Evolutionary conservation across 768 basidiomycete genomes (phyloP).

Genomic region (Lactifluus piperatus): DNA sequence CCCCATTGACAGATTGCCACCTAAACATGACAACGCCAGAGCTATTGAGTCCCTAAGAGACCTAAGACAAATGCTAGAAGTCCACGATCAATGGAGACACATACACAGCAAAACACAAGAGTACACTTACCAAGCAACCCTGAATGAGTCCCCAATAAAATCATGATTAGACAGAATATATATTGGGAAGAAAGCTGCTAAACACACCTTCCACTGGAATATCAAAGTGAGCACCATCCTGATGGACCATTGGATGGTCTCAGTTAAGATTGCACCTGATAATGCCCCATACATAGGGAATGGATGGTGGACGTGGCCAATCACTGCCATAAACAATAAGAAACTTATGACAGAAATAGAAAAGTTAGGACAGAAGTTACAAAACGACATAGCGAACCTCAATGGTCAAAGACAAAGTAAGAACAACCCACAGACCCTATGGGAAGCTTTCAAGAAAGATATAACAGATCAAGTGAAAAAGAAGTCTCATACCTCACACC

Average conservation of each 20-base stretch:
- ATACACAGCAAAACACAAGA: not conserved
- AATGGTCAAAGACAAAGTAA: accelerated
- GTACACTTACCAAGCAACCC: not conserved
- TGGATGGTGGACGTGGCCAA: not conserved
- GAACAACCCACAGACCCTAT: not conserved
- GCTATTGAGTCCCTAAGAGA: not conserved
- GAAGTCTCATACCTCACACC: too few relatives aligned
- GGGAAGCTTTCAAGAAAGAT: not conserved
- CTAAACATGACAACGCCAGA: accelerated
- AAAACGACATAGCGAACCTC: not conserved
- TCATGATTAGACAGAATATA: conserved; percentile 5
- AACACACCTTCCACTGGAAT: not conserved
- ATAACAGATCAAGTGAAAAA: not conserved
- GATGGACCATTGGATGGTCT: not conserved
- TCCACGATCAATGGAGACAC: not conserved
- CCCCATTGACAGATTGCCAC: not conserved
- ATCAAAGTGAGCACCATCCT: not conserved
- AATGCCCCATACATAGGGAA: not conserved
- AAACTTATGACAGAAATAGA: not conserved
- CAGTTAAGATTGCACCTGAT: not conserved
- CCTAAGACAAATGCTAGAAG: not conserved
- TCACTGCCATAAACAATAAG: not conserved
- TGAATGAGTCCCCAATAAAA: not conserved
- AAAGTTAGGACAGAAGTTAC: not conserved
- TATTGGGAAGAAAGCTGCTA: not conserved